phyloP scores from a whole-genome alignment of 2,329 filamentous ascomycete genomes.

The Seiridium cupressi region DNA sequence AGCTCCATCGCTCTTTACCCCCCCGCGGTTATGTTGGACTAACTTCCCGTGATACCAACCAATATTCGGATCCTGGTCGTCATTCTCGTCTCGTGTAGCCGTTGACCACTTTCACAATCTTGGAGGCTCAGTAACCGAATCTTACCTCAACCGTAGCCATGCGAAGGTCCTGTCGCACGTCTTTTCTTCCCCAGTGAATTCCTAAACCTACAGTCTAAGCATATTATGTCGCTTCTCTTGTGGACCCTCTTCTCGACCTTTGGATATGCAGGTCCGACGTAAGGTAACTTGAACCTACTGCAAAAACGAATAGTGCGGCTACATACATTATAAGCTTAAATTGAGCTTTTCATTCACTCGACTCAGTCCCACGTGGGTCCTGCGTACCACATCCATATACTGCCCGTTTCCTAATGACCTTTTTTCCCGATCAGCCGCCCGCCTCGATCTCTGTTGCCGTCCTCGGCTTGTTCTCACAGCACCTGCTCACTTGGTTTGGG shows the following conservation, averaged over 20 bases:
- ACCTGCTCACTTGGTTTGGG: too few species aligned
- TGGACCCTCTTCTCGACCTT: too few species aligned
- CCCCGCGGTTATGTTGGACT: neutral
- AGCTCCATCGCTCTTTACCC: neutral
- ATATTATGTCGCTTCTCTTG: too few species aligned
- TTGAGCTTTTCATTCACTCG: constrained; percentile 3
- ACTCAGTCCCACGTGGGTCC: neutral
- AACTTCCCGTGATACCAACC: neutral
- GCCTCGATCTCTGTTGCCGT: neutral
- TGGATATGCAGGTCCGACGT: too few species aligned
- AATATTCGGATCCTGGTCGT: neutral
- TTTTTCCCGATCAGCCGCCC: neutral
- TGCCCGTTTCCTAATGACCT: neutral
- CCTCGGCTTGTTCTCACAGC: too few species aligned
- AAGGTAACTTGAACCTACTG: too few species aligned
- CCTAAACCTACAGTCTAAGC: too few species aligned
- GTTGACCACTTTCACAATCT: neutral
- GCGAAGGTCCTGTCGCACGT: too few species aligned
- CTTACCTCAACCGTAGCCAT: neutral
- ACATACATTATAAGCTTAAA: constrained; percentile 12
- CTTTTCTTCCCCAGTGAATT: too few species aligned
- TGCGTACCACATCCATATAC: neutral
- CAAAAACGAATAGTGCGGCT: constrained; percentile 4
- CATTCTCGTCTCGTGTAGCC: neutral
- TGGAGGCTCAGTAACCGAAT: neutral